Evolutionary conservation across 495 filamentous ascomycete genomes (phyloP), one percentile per base, ranked within the genome.

Genomic region (Bryoglossum gracile): DNA sequence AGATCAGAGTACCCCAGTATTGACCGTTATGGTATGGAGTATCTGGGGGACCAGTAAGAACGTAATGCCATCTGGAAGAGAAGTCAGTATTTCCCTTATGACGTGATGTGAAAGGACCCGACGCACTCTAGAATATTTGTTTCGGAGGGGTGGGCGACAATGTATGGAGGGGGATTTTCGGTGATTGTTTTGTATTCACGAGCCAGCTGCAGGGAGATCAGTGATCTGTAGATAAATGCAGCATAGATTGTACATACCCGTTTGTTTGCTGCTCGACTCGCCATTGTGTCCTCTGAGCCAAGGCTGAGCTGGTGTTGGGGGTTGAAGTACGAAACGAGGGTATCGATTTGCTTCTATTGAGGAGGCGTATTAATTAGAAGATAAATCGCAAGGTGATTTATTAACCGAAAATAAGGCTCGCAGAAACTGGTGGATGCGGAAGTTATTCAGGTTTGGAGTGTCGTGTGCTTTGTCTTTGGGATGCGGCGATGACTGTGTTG

Each of bases 1-100:
- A 98, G 46, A 91, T 83, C 28, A 98, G 71, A 1, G 94, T 96
- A 33, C 92, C 92, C 92, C 92, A 98, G 70, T 97, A 98, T 63
- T 98, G 92, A 30, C 92, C 92, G 67, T 81, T 80, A 59, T 94
- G 81, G 66, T 97, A 98, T 1, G 92, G 91, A 1, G 92, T 98
- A 19, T 84, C 75, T 54, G 91, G 87, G n/a, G 92, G 92, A 4
- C 92, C 94, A 18, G 89, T 95, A 35, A 98, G 81, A 61, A 97
- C 90, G 68, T 95, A 98, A 70, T 98, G 92, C 92, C 91, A 98
- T 74, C 85, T 89, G 49, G 25, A 25, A 14, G 18, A 24, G 21
- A 34, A 38, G 48, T 57, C 26, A 43, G 45, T 18, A 39, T 26
- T 17, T 24, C 37, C 14, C 3, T n/a, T 35, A 8, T 25, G 18